Percentiles rank a stretch among this genome's conserved stretches.
These are phyloP conservation scores for Boletus reticuloceps DNA, from an alignment of 768 basidiomycete species.

Conservation along the genomic window DNA sequence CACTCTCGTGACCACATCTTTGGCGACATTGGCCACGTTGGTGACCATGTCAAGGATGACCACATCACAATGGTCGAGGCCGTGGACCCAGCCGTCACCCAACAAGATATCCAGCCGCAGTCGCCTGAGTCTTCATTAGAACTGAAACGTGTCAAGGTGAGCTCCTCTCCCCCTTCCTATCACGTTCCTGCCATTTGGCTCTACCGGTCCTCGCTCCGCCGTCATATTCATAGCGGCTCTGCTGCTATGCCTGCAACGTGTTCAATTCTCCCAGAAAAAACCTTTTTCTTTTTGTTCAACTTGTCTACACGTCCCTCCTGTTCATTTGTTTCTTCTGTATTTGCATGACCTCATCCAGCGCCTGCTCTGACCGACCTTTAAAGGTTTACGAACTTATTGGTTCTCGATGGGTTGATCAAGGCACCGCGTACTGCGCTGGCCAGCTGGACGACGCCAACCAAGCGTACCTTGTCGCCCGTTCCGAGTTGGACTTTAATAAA, in stretches of 20 bases:
- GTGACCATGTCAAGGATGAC: constrained; percentile 31
- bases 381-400: constrained; percentile 95
- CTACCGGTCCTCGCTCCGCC: constrained; percentile 16
- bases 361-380: constrained; percentile 29
- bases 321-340: constrained; percentile 20
- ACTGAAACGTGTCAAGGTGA: constrained; percentile 82
- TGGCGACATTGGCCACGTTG: constrained; percentile 34
- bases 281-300: constrained; percentile 15
- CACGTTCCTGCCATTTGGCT: constrained; percentile 12
- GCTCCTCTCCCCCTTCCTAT: constrained; percentile 28
- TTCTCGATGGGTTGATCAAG: constrained; percentile 91
- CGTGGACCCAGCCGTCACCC: constrained; percentile 37
- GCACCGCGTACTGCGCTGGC: constrained; percentile 95
- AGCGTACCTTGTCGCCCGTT: constrained; percentile 81
- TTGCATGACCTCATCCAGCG: constrained; percentile 33
- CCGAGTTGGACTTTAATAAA: constrained; percentile 68
- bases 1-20: constrained; percentile 33
- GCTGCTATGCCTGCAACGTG: constrained; percentile 27
- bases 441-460: constrained; percentile 76
- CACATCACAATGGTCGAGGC: constrained; percentile 34
- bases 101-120: constrained; percentile 62
- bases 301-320: constrained; percentile 11
- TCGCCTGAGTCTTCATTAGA: constrained; percentile 66
- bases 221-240: constrained; percentile 21
- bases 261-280: constrained; percentile 9